These are phyloP conservation scores for Wickerhamiella infanticola DNA, from an alignment of 1,139 yeast species.

Conservation along the genomic window DNA sequence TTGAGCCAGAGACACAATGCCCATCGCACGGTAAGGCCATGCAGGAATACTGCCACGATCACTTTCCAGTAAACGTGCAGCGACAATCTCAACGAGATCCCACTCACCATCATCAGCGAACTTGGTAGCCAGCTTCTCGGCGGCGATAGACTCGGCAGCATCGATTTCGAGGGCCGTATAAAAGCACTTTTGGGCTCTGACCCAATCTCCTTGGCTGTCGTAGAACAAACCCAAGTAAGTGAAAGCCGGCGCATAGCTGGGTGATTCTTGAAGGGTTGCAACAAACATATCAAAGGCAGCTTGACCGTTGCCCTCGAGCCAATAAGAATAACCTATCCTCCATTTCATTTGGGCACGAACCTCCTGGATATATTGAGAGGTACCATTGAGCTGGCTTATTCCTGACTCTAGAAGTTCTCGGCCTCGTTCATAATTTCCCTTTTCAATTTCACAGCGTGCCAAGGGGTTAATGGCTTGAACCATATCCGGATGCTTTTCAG, in stretches of 20 bases:
- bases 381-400: conserved; percentile 31
- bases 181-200: conserved; percentile 73
- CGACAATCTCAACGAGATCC: conserved; percentile 69
- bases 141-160: conserved; percentile 59
- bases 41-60: conserved; percentile 26
- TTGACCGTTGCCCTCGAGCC: conserved; percentile 22
- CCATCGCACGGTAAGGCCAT: conserved; percentile 87
- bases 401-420: conserved; percentile 34
- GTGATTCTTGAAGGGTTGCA: conserved; percentile 45
- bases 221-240: conserved; percentile 68
- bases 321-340: conserved; percentile 54
- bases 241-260: conserved; percentile 58
- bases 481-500: conserved; percentile 36
- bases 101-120: conserved; percentile 59
- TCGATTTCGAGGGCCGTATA: conserved; percentile 83
- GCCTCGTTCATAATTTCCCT: conserved; percentile 40
- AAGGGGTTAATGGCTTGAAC: conserved; percentile 50
- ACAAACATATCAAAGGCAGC: conserved; percentile 38
- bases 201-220: conserved; percentile 39
- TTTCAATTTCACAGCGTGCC: conserved; percentile 61
- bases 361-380: conserved; percentile 38
- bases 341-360: conserved; percentile 47
- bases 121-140: conserved; percentile 51
- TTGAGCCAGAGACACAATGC: conserved; percentile 56
- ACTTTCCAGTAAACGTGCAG: conserved; percentile 40